Evolutionary conservation across 179 eudicot genomes (phyloP).

Genomic region (Drosera spatulata): DNA sequence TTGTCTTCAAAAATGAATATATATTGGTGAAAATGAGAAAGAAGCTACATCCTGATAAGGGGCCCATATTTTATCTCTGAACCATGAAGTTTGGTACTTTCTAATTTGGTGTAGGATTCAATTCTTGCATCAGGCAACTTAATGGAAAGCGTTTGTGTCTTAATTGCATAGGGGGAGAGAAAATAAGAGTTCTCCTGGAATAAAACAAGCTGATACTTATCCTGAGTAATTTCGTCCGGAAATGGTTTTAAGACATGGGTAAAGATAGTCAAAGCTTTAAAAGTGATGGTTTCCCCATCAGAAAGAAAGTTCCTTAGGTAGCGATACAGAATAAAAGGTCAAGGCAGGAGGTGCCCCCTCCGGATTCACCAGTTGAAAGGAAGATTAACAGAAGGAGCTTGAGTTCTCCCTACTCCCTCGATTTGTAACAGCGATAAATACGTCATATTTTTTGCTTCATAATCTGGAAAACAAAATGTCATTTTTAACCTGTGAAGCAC

Average conservation of each 20-base stretch:
- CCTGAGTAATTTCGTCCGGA: slow-evolving; percentile 88
- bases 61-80: slow-evolving; percentile 95
- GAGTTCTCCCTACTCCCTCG: slow-evolving; percentile 65
- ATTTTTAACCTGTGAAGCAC: slow-evolving; percentile 55
- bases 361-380: slow-evolving; percentile 39
- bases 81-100: slow-evolving; percentile 57
- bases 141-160: slow-evolving; percentile 56
- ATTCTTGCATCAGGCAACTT: slow-evolving; percentile 70
- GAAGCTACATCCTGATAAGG: slow-evolving; percentile 70
- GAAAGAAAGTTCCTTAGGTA: slow-evolving; percentile 46
- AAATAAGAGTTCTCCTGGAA: slow-evolving; percentile 72
- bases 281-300: slow-evolving; percentile 48
- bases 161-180: slow-evolving; percentile 75
- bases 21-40: slow-evolving; percentile 51
- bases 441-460: slow-evolving; percentile 55
- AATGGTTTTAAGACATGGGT: slow-evolving; percentile 63
- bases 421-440: slow-evolving; percentile 34
- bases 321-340: slow-evolving; percentile 51
- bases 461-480: slow-evolving; percentile 55
- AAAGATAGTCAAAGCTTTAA: slow-evolving; percentile 67
- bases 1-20: slow-evolving; percentile 67
- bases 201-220: slow-evolving; percentile 61
- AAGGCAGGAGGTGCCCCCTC: slow-evolving; percentile 51
- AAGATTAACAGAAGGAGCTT: slow-evolving; percentile 32
- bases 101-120: slow-evolving; percentile 79